phyloP scores from a whole-genome alignment of 177 flowering plant genomes.

The Vitis hybrid region DNA sequence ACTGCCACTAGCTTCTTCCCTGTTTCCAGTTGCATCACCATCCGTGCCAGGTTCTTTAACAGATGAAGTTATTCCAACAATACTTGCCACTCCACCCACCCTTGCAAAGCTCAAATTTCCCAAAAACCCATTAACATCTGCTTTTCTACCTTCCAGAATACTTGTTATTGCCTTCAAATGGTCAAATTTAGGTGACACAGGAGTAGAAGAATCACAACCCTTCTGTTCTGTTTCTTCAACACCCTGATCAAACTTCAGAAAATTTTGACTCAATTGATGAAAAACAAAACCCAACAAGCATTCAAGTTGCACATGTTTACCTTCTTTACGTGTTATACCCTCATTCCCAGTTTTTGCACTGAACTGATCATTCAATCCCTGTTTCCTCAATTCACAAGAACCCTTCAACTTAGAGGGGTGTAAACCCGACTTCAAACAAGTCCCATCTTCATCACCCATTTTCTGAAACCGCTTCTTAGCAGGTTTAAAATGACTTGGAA shows the following conservation, averaged over 20 bases:
- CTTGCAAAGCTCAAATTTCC: slow-evolving; percentile 84
- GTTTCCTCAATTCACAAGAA: slow-evolving; percentile 22
- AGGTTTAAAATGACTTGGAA: slow-evolving; percentile 55
- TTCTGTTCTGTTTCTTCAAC: slow-evolving; percentile 21
- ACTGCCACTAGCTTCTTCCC: slow-evolving; percentile 48
- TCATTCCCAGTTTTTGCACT: slow-evolving; percentile 19
- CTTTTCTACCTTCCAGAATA: slow-evolving; percentile 60
- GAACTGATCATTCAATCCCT: slow-evolving; percentile 20
- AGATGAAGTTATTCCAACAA: slow-evolving; percentile 58
- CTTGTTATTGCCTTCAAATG: slow-evolving; percentile 46
- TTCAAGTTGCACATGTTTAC: slow-evolving; percentile 52
- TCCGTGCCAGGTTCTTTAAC: slow-evolving; percentile 55
- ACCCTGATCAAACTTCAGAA: slow-evolving; percentile 56
- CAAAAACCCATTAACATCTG: slow-evolving; percentile 62
- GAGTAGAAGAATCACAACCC: slow-evolving; percentile 14
- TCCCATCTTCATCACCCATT: slow-evolving; percentile 27
- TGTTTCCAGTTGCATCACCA: slow-evolving; percentile 26
- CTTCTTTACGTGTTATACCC: slow-evolving; percentile 33
- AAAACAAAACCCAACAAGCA: slow-evolving; percentile 55
- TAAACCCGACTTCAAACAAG: slow-evolving; percentile 7
- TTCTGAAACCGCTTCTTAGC: slow-evolving; percentile 58
- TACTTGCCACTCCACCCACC: slow-evolving; percentile 75
- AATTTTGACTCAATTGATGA: slow-evolving; percentile 55
- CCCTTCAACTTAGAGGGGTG: slow-evolving; percentile 17
- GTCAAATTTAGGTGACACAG: slow-evolving; percentile 35